These are phyloP conservation scores for Tephrocybe sp. DNA, from an alignment of 768 basidiomycete species.

Conservation along the genomic window DNA sequence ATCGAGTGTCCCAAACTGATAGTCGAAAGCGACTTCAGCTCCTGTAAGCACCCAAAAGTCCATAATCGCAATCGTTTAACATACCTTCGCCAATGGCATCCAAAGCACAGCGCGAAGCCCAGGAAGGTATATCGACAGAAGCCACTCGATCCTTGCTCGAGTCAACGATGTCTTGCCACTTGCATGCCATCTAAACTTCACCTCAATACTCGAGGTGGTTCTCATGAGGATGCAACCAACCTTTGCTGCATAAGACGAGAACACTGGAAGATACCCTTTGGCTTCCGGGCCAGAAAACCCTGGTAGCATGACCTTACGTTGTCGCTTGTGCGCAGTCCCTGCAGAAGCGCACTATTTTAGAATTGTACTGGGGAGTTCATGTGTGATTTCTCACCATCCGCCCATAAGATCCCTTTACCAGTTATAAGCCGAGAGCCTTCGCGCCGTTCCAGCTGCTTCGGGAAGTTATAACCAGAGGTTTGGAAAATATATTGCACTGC, in stretches of 20 bases:
- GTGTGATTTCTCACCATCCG: conserved; percentile 29
- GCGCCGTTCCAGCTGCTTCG: conserved; percentile 35
- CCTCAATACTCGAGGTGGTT: not conserved
- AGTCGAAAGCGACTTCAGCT: conserved; percentile 44
- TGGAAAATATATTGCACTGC: conserved; percentile 43
- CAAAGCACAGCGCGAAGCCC: conserved; percentile 43
- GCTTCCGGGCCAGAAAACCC: conserved; percentile 41
- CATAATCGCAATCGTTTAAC: not conserved
- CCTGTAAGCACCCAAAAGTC: not conserved
- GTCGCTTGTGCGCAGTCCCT: conserved; percentile 42
- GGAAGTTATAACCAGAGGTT: conserved; percentile 39
- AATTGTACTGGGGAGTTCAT: not conserved
- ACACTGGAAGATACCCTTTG: conserved; percentile 37
- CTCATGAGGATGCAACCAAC: conserved; percentile 10
- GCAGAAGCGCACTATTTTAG: not conserved
- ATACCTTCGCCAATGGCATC: conserved; percentile 51
- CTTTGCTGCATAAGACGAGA: conserved; percentile 33
- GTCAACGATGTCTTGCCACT: conserved; percentile 37
- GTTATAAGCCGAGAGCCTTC: conserved; percentile 30
- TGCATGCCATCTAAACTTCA: conserved; percentile 27
- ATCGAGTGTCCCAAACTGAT: conserved; percentile 40
- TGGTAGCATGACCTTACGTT: conserved; percentile 42
- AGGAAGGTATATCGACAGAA: conserved; percentile 32
- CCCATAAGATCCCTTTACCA: conserved; percentile 37
- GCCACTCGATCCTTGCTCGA: conserved; percentile 23